Evolutionary conservation across 2,329 filamentous ascomycete species (phyloP), one percentile per base, ranked within the genome.

Genomic region (Didymella lethalis): DNA sequence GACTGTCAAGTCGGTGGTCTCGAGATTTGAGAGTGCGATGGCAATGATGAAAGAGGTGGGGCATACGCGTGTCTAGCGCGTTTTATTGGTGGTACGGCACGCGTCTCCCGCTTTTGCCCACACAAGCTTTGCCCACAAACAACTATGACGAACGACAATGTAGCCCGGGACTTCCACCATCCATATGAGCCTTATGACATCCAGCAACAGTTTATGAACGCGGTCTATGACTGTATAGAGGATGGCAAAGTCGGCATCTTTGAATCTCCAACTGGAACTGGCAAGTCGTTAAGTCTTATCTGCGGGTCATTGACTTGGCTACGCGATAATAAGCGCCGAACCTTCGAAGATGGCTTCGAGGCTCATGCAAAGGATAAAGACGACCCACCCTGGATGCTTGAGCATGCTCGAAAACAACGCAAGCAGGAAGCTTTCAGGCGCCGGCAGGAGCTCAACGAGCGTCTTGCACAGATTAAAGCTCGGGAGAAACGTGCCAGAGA

Each of bases 241-340:
- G 77, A 90, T 41, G 89, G 91, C 8, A 91, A 93, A 71, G 83
- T 97, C 46, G 93, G 91, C 29, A 93, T 97, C 43, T 88, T 97
- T 45, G 93, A 97, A 74, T 96, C 92, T 45, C 93, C 93, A n/a
- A 97, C 93, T 41, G 93, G 93, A 76, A 90, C 87, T 83, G 93
- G 93, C 44, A 97, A 97, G 84, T 97, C 93, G 1, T 79, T 97
- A 44, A 97, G 93, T 64, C 83, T 97, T 28, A 95, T 97, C 63
- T 97, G 93, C 73, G 90, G 90, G 40, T 89, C 93, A 6, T 77
- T 97, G 69, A 96, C 93, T 2, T 97, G 93, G 93, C 82, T 97
- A n/a, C 88, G 93, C 47, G 86, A 91, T 56, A 86, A 93, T 78
- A 94, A 96, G 75, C 81, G 87, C 77, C 74, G 81, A 70, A 66